Conservation (phyloP, 1,139 yeast genomes). For the Protomyces arabidopsidicola region DNA sequence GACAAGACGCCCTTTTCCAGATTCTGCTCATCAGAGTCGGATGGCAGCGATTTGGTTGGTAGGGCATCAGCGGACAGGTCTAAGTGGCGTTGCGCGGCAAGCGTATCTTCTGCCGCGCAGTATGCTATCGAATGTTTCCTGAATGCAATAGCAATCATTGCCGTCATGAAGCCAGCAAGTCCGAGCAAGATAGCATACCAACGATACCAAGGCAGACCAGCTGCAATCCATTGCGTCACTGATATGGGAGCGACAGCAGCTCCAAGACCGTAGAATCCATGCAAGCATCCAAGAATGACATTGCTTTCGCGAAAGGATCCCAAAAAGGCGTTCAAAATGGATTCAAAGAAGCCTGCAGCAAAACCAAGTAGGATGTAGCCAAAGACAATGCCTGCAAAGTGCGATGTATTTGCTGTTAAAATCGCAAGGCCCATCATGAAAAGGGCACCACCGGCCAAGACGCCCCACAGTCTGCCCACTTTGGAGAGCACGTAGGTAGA, state of each 20-base stretch:
- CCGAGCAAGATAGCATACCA: constrained; percentile 52
- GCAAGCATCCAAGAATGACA: constrained; percentile 51
- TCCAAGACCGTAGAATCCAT: constrained; percentile 61
- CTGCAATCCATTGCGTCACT: constrained; percentile 51
- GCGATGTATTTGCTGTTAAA: constrained; percentile 45
- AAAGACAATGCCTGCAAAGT: constrained; percentile 45
- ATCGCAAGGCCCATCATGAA: constrained; percentile 44
- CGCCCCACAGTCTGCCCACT: constrained; percentile 32
- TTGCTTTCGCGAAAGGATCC: constrained; percentile 50
- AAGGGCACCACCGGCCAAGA: constrained; percentile 43
- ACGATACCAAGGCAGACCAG: constrained; percentile 52
- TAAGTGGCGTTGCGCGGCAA: not conserved
- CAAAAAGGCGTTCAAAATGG: constrained; percentile 57
- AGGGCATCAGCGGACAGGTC: not conserved
- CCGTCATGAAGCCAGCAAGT: constrained; percentile 39
- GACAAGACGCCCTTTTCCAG: not conserved
- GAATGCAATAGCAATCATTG: constrained; percentile 43
- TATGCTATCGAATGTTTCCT: constrained; percentile 37
- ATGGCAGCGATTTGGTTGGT: not conserved
- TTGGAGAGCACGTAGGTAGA: constrained; percentile 40
- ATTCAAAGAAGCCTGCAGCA: constrained; percentile 54
- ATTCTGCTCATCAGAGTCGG: not conserved
- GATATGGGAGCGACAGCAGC: constrained; percentile 58
- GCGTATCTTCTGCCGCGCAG: not conserved
- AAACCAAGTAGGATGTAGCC: constrained; percentile 58